Base-by-base conservation (phyloP, 805 yeast genomes). In the Danielia reshetovae region DNA sequence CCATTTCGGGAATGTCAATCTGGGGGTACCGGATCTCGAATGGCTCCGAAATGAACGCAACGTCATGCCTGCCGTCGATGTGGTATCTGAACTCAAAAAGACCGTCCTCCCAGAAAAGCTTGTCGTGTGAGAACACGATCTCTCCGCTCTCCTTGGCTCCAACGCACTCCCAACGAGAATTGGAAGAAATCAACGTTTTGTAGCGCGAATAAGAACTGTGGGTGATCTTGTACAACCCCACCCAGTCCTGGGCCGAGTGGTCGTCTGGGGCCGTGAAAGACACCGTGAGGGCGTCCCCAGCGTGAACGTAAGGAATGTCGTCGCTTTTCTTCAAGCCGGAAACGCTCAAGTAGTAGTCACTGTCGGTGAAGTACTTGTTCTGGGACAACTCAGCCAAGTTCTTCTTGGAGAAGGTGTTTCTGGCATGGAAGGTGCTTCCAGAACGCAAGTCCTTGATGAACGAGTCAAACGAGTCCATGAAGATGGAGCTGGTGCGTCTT, bases 21-120 rank as follows among this genome's bases (percentile, higher is more conserved):
- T 50, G 39, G 6, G 72, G 68, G 18, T 66, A 51, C 22, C 60
- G 65, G 29, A 85, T 63, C 53, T 80, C 83, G 54, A 85, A 81
- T 13, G 88, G 85, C 38, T 66, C 68, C 0, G 88, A 76, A 21
- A 78, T 70, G 41, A 70, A 67, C 16, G 77, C 65, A n/a, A 84
- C 94, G 38, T 77, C 80, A 52, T 85, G 94, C 30, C 77, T 72
- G 16, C 75, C 78, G 31, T 69, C 72, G 34, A 73, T 65, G 51
- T 85, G 93, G 49, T 81, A 81, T 53, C 94, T 69, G 44, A 85
- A 70, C 57, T 85, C 90, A 57, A 77, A 85, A 22, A 75, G 65
- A 0, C 94, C 94, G 26, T 72, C 76, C 46, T 79, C 81, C 75
- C 80, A 81, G 47, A 68, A 69, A 27, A 81, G 58, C 31, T 70